Conservation (phyloP, 2,329 filamentous ascomycete genomes). For the Neonectria neomacrospora region DNA sequence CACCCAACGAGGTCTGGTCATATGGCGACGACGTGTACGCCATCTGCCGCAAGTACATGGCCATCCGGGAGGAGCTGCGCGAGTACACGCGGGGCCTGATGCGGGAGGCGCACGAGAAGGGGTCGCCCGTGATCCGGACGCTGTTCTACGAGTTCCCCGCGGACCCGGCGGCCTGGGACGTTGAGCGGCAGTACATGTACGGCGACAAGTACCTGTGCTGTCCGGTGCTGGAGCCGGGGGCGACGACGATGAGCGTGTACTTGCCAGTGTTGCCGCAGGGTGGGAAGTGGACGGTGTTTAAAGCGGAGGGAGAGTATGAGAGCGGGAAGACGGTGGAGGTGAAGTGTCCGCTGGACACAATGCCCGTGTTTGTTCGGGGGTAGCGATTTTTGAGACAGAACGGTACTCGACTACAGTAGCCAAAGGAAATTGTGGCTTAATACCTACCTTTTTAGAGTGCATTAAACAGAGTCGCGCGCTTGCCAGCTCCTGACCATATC, state of each 20-base stretch:
- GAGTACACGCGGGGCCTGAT: slow-evolving; percentile 69
- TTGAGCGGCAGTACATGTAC: slow-evolving; percentile 73
- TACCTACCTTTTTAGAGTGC: too few species aligned
- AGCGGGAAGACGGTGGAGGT: slow-evolving; percentile 17
- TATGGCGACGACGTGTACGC: slow-evolving; percentile 70
- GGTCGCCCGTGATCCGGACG: slow-evolving; percentile 70
- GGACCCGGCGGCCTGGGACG: slow-evolving; percentile 64
- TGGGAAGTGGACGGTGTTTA: slow-evolving; percentile 26
- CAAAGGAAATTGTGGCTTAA: too few species aligned
- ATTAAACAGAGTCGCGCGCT: too few species aligned
- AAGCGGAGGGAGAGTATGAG: slow-evolving; percentile 12
- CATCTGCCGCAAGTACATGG: slow-evolving; percentile 70
- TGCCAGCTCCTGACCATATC: too few species aligned
- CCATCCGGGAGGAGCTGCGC: slow-evolving; percentile 67
- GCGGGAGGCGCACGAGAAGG: slow-evolving; percentile 68
- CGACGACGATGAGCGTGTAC: slow-evolving; percentile 18
- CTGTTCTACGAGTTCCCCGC: slow-evolving; percentile 72
- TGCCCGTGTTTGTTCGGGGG: slow-evolving; percentile 28
- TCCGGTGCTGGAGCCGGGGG: slow-evolving; percentile 20
- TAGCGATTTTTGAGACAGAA: too few species aligned
- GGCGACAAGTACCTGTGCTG: slow-evolving; percentile 49
- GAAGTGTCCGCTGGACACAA: slow-evolving; percentile 25
- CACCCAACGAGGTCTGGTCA: slow-evolving; percentile 73
- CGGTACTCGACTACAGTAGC: too few species aligned
- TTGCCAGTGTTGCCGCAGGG: slow-evolving; percentile 19